Percentiles rank a stretch among this genome's conserved stretches.
These are phyloP conservation scores for Camellia sinensis DNA, from an alignment of 148 eudicot genomes.

Conservation along the genomic window DNA sequence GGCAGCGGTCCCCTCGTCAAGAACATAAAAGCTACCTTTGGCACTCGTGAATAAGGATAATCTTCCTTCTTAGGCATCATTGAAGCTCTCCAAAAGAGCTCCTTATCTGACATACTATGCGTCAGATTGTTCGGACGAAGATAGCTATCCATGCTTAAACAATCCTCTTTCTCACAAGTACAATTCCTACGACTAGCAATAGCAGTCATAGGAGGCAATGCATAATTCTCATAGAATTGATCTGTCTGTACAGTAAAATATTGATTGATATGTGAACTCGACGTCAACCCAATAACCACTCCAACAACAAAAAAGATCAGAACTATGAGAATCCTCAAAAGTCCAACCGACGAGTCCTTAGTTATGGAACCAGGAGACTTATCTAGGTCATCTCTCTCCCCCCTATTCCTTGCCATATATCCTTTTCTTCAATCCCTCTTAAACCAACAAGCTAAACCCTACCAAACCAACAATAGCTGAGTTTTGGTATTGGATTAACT, in stretches of 20 bases:
- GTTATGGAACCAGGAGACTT: constrained; percentile 14
- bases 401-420: constrained; percentile 25
- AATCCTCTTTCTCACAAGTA: constrained; percentile 39
- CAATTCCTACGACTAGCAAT: constrained; percentile 8
- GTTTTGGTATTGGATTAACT: not conserved
- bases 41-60: constrained; percentile 57
- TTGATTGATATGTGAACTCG: constrained; percentile 58
- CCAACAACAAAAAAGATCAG: constrained; percentile 64
- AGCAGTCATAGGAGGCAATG: constrained; percentile 11
- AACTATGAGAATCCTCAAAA: constrained; percentile 39
- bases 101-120: constrained; percentile 59
- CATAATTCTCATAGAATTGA: constrained; percentile 22
- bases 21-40: constrained; percentile 83
- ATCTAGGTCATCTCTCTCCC: constrained; percentile 39
- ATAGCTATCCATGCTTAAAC: constrained; percentile 42
- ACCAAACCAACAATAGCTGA: not conserved
- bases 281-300: constrained; percentile 59
- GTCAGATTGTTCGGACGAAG: constrained; percentile 36
- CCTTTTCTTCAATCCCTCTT: not conserved
- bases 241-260: constrained; percentile 34
- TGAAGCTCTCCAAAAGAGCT: constrained; percentile 81
- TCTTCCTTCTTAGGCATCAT: constrained; percentile 57
- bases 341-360: constrained; percentile 51
- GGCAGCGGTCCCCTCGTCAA: constrained; percentile 75
- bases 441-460: not conserved